Conservation (phyloP, 192 early-diverging fungal genomes). For the Backusella morwellensis region DNA sequence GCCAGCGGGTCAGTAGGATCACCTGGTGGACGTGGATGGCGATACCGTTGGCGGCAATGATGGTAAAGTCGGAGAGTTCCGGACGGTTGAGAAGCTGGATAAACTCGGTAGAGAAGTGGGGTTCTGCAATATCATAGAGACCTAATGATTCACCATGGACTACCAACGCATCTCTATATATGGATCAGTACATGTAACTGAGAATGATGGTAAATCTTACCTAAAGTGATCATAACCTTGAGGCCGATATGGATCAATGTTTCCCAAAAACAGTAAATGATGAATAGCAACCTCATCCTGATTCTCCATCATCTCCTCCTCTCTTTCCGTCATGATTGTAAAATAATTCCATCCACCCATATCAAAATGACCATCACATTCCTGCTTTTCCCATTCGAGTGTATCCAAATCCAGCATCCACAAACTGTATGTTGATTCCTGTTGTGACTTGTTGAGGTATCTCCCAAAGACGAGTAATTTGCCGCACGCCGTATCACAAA, state of each 20-base stretch:
- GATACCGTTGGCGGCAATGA: conserved; percentile 35
- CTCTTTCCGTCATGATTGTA: conserved; percentile 41
- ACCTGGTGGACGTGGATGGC: conserved; percentile 56
- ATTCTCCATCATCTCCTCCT: conserved; percentile 7
- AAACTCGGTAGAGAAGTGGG: conserved; percentile 40
- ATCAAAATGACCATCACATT: conserved; percentile 47
- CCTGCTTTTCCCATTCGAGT: conserved; percentile 54
- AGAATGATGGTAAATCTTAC: conserved; percentile 1
- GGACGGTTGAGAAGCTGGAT: conserved; percentile 44
- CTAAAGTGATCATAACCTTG: conserved; percentile 56
- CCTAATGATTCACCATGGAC: conserved; percentile 56
- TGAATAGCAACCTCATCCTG: conserved; percentile 30
- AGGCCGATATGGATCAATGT: conserved; percentile 50
- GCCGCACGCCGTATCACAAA: conserved; percentile 54
- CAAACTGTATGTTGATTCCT: conserved; percentile 40
- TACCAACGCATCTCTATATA: conserved; percentile 41
- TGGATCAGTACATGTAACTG: background rate
- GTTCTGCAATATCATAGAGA: conserved; percentile 48
- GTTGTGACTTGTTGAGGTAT: conserved; percentile 34
- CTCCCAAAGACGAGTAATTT: conserved; percentile 53
- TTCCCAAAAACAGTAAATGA: conserved; percentile 50
- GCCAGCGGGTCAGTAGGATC: conserved; percentile 57
- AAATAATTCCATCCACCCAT: conserved; percentile 59
- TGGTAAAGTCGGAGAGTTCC: conserved; percentile 58
- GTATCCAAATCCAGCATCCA: conserved; percentile 61